phyloP scores from a whole-genome alignment of 108 stramenopile genomes.

The Fragilaria crotonensis region DNA sequence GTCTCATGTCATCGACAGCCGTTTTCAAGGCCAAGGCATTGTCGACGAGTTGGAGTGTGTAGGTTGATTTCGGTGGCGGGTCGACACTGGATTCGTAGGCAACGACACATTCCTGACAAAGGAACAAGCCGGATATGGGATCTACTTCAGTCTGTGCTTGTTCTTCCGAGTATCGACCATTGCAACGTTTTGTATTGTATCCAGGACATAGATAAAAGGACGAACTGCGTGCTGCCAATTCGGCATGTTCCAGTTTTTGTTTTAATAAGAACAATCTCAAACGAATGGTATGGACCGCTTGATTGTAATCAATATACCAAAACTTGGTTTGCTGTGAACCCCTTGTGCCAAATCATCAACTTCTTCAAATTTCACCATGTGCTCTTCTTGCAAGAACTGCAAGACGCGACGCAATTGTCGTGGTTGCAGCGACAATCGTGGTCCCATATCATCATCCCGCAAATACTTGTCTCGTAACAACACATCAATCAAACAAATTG shows the following conservation, averaged over 20 bases:
- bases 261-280: constrained; percentile 69
- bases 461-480: constrained; percentile 83
- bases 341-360: constrained; percentile 85
- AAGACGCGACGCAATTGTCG: constrained; percentile 70
- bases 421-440: constrained; percentile 61
- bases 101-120: constrained; percentile 74
- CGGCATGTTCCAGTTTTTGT: constrained; percentile 59
- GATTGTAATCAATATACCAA: constrained; percentile 75
- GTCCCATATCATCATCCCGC: constrained; percentile 88
- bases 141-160: constrained; percentile 80
- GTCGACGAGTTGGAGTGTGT: constrained; percentile 70
- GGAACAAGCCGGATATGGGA: constrained; percentile 61
- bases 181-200: constrained; percentile 63
- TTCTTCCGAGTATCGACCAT: constrained; percentile 77
- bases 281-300: constrained; percentile 82
- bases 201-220: constrained; percentile 81
- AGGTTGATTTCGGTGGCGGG: constrained; percentile 39
- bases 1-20: constrained; percentile 72
- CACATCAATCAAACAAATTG: constrained; percentile 78
- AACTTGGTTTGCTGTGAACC: constrained; percentile 82
- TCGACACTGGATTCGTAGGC: constrained; percentile 62
- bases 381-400: constrained; percentile 77
- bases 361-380: constrained; percentile 75
- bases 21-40: constrained; percentile 63
- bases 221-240: constrained; percentile 58